Evolutionary conservation across 1,139 yeast species (phyloP).

Genomic region (Pichia norvegensis): DNA sequence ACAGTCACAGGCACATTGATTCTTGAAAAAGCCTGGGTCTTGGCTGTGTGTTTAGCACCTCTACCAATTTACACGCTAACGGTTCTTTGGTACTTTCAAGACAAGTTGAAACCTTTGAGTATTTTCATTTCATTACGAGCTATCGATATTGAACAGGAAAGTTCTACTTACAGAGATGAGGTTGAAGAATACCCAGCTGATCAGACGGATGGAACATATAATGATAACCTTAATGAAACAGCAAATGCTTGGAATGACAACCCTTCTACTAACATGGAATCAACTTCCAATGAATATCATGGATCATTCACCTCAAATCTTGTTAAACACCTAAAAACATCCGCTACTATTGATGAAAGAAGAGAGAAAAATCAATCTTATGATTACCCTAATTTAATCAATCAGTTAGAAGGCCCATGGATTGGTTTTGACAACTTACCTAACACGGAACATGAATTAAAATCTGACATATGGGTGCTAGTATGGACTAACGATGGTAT

Average conservation of each 20-base stretch:
- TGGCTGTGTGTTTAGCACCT: slow-evolving; percentile 68
- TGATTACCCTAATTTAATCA: slow-evolving; percentile 65
- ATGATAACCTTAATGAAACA: not conserved
- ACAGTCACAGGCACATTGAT: slow-evolving; percentile 90
- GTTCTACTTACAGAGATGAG: not conserved
- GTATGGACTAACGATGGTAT: slow-evolving; percentile 56
- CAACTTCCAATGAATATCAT: not conserved
- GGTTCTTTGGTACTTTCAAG: slow-evolving; percentile 74
- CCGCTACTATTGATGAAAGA: slow-evolving; percentile 45
- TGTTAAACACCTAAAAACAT: slow-evolving; percentile 1
- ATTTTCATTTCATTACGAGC: slow-evolving; percentile 80
- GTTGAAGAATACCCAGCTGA: not conserved
- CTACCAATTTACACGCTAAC: slow-evolving; percentile 61
- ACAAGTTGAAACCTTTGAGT: slow-evolving; percentile 71
- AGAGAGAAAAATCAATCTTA: slow-evolving; percentile 58
- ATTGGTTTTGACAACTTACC: slow-evolving; percentile 51
- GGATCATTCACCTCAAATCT: not conserved
- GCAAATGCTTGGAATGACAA: slow-evolving; percentile 3
- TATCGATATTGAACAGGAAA: slow-evolving; percentile 28
- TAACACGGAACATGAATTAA: slow-evolving; percentile 25
- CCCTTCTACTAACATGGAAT: not conserved
- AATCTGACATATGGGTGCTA: slow-evolving; percentile 32
- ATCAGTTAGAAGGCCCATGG: slow-evolving; percentile 75
- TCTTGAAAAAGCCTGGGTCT: slow-evolving; percentile 64
- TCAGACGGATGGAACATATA: not conserved